Base-by-base conservation (phyloP, 345 rosid species). In the Microcos paniculata region DNA sequence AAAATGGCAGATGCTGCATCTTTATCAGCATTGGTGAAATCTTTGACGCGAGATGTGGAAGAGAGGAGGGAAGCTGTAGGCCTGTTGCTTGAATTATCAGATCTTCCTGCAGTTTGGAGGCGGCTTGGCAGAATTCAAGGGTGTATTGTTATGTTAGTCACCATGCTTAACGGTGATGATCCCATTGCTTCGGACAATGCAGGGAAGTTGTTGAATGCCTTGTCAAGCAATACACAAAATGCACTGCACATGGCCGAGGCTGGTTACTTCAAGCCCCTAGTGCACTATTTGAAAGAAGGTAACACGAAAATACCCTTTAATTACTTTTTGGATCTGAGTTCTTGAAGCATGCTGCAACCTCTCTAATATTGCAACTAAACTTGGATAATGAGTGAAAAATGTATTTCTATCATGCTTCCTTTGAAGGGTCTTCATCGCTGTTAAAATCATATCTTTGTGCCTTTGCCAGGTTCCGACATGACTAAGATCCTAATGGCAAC, bases 191-290 rank as follows among this genome's bases (percentile, higher is more conserved):
- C 93, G 1, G 59, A 53, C 19, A 84, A 89, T 85, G 93, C 96
- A 0, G 77, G 73, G 57, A 86, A 80, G 81, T 77, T 91, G 81
- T 79, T 91, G 74, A 80, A 71, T 83, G 82, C 88, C 33, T 78
- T 91, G 76, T 91, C 93, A 4, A 79, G 84, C 84, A 89, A 86
- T 62, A 82, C 90, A 10, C 96, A 91, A 64, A 89, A 89, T 72
- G 96, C 88, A 30, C 93, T 91, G 82, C 89, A 89, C 72, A 89
- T 89, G 93, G 93, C 91, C 0, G 96, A 91, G 84, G 96, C 93
- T 7, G 96, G 93, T 45, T 89, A 86, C 78, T 89, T 91, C 73
- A 86, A 88, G 84, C 90, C 96, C 30, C 80, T 91, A 24, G 91
- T 91, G 57, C 89, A 77, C 16, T 83, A 79, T 77, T 80, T 91